Evolutionary conservation across 257 asterid genomes (phyloP), one percentile per base, ranked within the genome.

Genomic region (Mentha longifolia): DNA sequence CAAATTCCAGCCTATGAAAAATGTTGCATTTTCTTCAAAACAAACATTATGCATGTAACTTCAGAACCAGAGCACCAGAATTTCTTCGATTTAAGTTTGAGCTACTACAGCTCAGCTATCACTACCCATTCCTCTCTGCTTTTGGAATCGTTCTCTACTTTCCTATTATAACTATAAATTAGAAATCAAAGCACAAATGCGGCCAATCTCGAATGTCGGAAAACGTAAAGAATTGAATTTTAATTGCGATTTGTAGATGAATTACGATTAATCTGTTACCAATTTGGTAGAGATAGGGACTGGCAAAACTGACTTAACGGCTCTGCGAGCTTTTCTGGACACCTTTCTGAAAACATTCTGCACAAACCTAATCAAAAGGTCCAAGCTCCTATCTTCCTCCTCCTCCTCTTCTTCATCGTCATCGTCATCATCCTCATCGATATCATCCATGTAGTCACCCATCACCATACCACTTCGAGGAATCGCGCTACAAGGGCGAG

Each of bases 251-350:
- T 52, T 42, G 30, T 20, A 35, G 65, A 14, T 3, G 17, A 64
- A 62, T 7, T 50, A 52, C 16, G 2, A 52, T 15, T 25, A 25
- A 35, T 13, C 10, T 56, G 10, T 58, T 85, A 91, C 99, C 93
- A 94, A 80, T 83, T 81, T 81, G 65, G 92, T 73, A 39, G 97
- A 86, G 68, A 94, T 86, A 4, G 92, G 86, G 45, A 84, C 76
- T 15, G 98, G 99, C 43, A 94, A 73, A 75, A 94, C 96, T 46
- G 97, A 88, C 77, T 93, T 93, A 55, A 91, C 97, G 55, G 95
- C 96, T 74, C 81, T 89, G 68, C 97, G 91, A 31, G 95, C 96
- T 86, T 85, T 88, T 61, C 84, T 82, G 43, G 99, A 94, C 57
- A 91, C 83, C 85, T 91, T 94, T 71, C 78, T 83, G 78, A 91